phyloP scores from a whole-genome alignment of 306 rosid species.

The Glycyrrhiza uralensis region DNA sequence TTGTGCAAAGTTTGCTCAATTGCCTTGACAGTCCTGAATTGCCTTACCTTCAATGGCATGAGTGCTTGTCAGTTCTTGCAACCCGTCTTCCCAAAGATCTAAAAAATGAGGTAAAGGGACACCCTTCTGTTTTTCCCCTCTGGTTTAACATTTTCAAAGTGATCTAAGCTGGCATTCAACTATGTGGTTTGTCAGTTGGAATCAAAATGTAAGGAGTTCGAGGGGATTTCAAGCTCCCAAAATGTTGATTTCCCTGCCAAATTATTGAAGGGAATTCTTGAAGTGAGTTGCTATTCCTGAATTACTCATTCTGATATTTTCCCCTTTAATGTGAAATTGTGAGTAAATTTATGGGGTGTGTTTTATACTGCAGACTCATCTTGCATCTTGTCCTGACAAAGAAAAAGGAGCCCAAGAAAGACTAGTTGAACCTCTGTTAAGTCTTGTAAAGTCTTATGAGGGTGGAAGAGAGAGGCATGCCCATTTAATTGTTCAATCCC shows the following conservation, averaged over 20 bases:
- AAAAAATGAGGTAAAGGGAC: constrained; percentile 59
- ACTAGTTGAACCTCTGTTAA: constrained; percentile 84
- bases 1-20: constrained; percentile 83
- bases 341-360: constrained; percentile 16
- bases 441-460: constrained; percentile 88
- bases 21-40: constrained; percentile 97
- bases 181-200: constrained; percentile 70
- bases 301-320: constrained; percentile 17
- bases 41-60: constrained; percentile 99
- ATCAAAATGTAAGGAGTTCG: constrained; percentile 75
- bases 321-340: neutral
- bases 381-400: constrained; percentile 65
- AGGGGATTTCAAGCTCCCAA: constrained; percentile 64
- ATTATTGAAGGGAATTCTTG: constrained; percentile 65
- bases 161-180: constrained; percentile 24
- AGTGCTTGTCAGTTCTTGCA: constrained; percentile 88
- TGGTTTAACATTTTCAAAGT: constrained; percentile 25
- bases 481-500: constrained; percentile 82
- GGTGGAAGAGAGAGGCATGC: constrained; percentile 99
- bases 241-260: constrained; percentile 88
- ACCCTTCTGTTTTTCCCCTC: neutral
- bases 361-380: constrained; percentile 58
- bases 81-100: constrained; percentile 95
- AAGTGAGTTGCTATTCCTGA: constrained; percentile 59
- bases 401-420: constrained; percentile 94